phyloP scores from a whole-genome alignment of 202 grass and related monocot genomes.

The Panicum hallii region DNA sequence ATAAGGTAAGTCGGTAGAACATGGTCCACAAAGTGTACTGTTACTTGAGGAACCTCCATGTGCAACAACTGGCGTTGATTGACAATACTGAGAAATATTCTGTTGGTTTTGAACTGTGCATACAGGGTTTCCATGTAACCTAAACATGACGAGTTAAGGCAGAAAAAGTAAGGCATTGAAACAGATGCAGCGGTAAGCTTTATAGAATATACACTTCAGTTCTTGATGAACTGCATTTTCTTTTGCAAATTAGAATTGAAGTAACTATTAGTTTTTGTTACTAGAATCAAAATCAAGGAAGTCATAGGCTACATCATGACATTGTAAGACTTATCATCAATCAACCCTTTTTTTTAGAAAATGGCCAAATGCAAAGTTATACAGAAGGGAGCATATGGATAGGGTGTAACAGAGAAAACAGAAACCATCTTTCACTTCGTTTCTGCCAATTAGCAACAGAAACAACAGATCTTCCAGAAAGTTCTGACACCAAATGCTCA shows the following conservation, averaged over 20 bases:
- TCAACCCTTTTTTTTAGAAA: background rate
- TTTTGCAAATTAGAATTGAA: conserved; percentile 11
- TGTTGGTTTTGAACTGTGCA: conserved; percentile 61
- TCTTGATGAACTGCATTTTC: background rate
- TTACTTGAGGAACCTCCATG: conserved; percentile 24
- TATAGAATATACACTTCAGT: background rate
- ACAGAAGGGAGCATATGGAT: background rate
- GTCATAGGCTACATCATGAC: background rate
- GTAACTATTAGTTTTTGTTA: conserved; percentile 20
- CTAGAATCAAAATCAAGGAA: conserved; percentile 8
- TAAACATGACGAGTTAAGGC: conserved; percentile 30
- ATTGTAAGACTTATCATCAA: conserved; percentile 24
- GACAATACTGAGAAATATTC: conserved; percentile 67
- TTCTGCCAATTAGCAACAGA: background rate
- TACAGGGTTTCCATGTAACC: conserved; percentile 85
- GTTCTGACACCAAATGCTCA: background rate
- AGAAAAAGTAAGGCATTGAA: conserved; percentile 1
- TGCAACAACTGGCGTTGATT: background rate
- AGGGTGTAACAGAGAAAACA: background rate
- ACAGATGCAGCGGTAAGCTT: background rate
- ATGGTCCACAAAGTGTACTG: conserved; percentile 53
- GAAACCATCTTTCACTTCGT: background rate
- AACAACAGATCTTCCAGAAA: background rate
- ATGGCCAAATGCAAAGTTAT: background rate
- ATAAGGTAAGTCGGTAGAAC: conserved; percentile 38